Evolutionary conservation across 805 yeast species (phyloP), one percentile per base, ranked within the genome.

Genomic region (Myxozyma melibiosi): DNA sequence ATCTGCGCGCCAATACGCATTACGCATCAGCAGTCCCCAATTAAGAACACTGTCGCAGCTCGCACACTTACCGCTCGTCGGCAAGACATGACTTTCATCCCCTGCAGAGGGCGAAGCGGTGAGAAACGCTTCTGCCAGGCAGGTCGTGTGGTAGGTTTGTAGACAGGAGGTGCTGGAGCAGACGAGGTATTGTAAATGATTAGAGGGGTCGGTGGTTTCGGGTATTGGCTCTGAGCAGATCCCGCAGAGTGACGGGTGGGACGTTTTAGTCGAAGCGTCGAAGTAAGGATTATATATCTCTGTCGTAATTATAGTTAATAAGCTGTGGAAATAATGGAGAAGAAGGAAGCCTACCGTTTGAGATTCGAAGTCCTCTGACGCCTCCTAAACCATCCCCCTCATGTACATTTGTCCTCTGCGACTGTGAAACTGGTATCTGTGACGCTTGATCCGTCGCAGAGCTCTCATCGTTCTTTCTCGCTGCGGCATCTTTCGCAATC

Each of bases 1-100:
- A 2, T 44, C 24, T 8, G 50, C 53, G 20, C 66, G 43, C 63
- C 66, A 58, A 20, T 35, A 53, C 20, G 64, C 46, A 45, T 64
- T 65, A 4, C 66, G 54, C 48, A 63, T 54, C 18, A 64, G 34
- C n/a, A 53, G 34, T 4, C 53, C 61, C 66, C 66, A 64, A 14
- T 33, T 9, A 14, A 61, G 48, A 13, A 35, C 34, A 11, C 43
- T 42, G 20, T 43, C 37, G 43, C 66, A 64, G n/a, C 50, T 30
- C 30, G 44, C 40, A 38, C 66, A 64, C 11, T 43, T 22, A 3
- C 66, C 66, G 9, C 30, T 30, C 6, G 59, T 57, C 7, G 66
- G 66, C 9, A 64, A n/a, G 8, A 60, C 59, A 14, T 62, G 59
- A 20, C 18, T 25, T 6, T 41, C 48, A 22, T 33, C 11, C 6